Percentiles rank a stretch among this genome's conserved stretches.
Conservation (phyloP, 2,329 filamentous ascomycete species). For the Ceratocystiopsis sp. region DNA sequence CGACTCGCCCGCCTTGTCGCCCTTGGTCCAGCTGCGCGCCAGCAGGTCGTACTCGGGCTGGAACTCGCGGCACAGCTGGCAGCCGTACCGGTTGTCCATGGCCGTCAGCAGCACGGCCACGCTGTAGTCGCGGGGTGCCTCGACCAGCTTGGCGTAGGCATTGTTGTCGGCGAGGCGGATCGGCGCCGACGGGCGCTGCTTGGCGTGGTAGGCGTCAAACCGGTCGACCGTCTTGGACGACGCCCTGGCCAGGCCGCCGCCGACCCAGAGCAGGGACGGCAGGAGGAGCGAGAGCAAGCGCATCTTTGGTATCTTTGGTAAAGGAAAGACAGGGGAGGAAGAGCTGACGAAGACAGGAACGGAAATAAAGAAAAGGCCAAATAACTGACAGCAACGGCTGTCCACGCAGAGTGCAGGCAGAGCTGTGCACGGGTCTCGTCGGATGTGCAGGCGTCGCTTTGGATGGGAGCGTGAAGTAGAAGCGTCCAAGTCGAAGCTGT, state of each 20-base stretch:
- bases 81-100: conserved; percentile 66
- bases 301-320: conserved; percentile 34
- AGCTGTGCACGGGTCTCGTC: too few species aligned
- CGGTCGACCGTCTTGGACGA: conserved; percentile 32
- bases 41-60: conserved; percentile 88
- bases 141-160: conserved; percentile 59
- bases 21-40: conserved; percentile 71
- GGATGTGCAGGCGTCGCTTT: too few species aligned
- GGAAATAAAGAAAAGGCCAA: background rate
- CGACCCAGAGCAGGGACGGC: conserved; percentile 44
- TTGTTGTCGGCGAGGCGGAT: conserved; percentile 70
- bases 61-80: conserved; percentile 74
- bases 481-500: conserved; percentile 3
- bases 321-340: background rate
- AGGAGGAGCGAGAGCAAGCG: conserved; percentile 47
- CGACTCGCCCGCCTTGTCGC: conserved; percentile 57
- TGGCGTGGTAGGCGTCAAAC: conserved; percentile 54
- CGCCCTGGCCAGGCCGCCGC: conserved; percentile 43
- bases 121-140: conserved; percentile 66
- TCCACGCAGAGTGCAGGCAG: too few species aligned
- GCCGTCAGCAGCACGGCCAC: conserved; percentile 75
- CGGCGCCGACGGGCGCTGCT: conserved; percentile 47
- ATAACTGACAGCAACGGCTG: background rate
- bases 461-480: background rate
- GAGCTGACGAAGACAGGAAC: background rate